Conservation (phyloP, 176 grass and related monocot species). For the Coix lacrymajobi region DNA sequence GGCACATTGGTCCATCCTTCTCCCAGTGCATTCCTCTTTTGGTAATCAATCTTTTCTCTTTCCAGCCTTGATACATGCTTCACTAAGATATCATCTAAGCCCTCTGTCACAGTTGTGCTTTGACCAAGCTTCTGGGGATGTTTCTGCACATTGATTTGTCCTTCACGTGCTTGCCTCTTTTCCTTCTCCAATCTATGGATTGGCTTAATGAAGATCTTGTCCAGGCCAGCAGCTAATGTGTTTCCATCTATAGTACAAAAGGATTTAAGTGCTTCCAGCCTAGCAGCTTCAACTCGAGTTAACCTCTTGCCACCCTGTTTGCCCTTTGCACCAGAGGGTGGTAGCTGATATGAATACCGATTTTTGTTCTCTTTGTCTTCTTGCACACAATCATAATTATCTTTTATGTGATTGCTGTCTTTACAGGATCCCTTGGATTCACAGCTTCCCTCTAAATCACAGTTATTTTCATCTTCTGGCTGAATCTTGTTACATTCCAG, state of each 20-base stretch:
- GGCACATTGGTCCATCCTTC: slow-evolving; percentile 20
- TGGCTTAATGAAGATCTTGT: slow-evolving; percentile 59
- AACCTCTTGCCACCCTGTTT: slow-evolving; percentile 36
- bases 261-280: slow-evolving; percentile 42
- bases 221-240: slow-evolving; percentile 31
- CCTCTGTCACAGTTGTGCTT: not conserved
- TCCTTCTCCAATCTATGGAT: slow-evolving; percentile 44
- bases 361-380: slow-evolving; percentile 54
- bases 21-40: slow-evolving; percentile 18
- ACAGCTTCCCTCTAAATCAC: slow-evolving; percentile 5
- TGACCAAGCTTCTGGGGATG: slow-evolving; percentile 14
- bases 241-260: slow-evolving; percentile 42
- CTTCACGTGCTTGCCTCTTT: slow-evolving; percentile 36
- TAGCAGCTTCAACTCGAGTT: slow-evolving; percentile 53
- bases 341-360: slow-evolving; percentile 8
- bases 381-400: slow-evolving; percentile 2
- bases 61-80: slow-evolving; percentile 71
- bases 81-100: slow-evolving; percentile 52
- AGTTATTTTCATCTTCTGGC: slow-evolving; percentile 20
- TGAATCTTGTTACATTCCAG: slow-evolving; percentile 10
- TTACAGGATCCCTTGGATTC: slow-evolving; percentile 9
- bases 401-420: slow-evolving; percentile 13
- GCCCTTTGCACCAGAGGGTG: slow-evolving; percentile 31
- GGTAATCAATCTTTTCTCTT: slow-evolving; percentile 56
- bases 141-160: slow-evolving; percentile 27